Evolutionary conservation across 768 basidiomycete genomes (phyloP).

Genomic region (Austroboletus eburneus): DNA sequence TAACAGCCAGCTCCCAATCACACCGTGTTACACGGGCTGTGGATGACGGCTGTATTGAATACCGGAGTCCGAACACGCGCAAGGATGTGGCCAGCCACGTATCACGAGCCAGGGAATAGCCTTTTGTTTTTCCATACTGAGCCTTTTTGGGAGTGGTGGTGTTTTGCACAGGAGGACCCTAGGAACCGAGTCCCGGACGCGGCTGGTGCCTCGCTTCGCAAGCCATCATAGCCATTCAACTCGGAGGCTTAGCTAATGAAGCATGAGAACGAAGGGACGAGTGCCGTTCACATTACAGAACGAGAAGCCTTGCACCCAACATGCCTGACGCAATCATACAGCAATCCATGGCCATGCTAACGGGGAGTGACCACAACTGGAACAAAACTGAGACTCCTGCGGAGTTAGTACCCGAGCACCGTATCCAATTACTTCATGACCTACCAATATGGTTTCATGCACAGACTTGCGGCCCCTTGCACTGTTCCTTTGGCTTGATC

Average conservation of each 20-base stretch:
- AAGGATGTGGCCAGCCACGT: too few relatives aligned
- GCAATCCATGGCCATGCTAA: constrained; percentile 3
- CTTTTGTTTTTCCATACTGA: background rate
- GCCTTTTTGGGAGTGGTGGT: background rate
- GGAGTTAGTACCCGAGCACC: constrained; percentile 32
- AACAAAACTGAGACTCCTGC: constrained; percentile 26
- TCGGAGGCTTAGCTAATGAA: constrained; percentile 32
- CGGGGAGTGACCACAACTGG: constrained; percentile 23
- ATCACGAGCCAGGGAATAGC: constrained; percentile 2
- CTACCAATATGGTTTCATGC: constrained; percentile 31
- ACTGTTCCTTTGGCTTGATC: constrained; percentile 14
- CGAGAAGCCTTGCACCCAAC: constrained; percentile 9
- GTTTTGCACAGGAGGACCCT: constrained; percentile 13
- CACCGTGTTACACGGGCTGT: constrained; percentile 3
- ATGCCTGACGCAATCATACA: constrained; percentile 18
- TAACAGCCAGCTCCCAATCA: background rate
- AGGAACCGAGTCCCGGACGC: constrained; percentile 13
- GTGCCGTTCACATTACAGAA: constrained; percentile 8
- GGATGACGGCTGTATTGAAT: constrained; percentile 14
- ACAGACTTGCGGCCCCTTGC: constrained; percentile 29
- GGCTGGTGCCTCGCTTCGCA: background rate
- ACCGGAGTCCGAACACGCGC: constrained; percentile 18
- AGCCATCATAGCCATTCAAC: constrained; percentile 15
- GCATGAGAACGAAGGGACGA: constrained; percentile 21
- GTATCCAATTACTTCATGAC: constrained; percentile 30